Base-by-base conservation (phyloP, 1,284 basidiomycete species). In the Boletus holoroseus region DNA sequence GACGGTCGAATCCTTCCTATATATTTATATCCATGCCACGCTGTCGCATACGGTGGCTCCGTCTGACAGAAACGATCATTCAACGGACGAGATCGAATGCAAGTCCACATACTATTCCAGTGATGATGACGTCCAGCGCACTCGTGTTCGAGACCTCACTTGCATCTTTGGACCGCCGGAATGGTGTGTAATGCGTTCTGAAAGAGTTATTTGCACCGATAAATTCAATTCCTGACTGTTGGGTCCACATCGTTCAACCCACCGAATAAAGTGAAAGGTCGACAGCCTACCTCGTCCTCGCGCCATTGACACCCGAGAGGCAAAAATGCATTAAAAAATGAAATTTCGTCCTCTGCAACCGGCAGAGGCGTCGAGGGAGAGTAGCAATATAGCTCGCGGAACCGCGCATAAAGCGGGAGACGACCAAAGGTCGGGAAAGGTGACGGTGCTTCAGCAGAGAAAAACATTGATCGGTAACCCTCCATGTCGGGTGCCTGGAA, bases 61-160 rank as follows among this genome's bases (percentile, higher is more conserved):
- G 75, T 75, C 79, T 81, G 56, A 44, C 36, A 39, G 11, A 43
- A 27, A 36, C 1, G n/a, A 43, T 66, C 32, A 61, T 13, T 50
- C n/a, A 18, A 47, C 13, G 42, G 37, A 32, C 15, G 11, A 43
- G 24, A 52, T 22, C 7, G 31, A 34, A 47, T n/a, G 16, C 24
- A 32, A 27, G n/a, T 42, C 8, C 11, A 68, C 71, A 22, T 47
- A 79, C 79, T 62, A 70, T 67, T 27, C 78, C 78, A 5, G 75
- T 76, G 47, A 80, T 69, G 46, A 81, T 71, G 38, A 81, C 67
- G 58, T 80, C 79, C 5, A 63, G 46, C 34, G 45, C 51, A 3
- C 45, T 57, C 46, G 44, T 53, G 22, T 22, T 48, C 16, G 55
- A 49, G n/a, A 26, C 48, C 49, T 60, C 53, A 43, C 38, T 49